Evolutionary conservation across 805 yeast species (phyloP), one percentile per base, ranked within the genome.

Genomic region (Yarrowia sp.): DNA sequence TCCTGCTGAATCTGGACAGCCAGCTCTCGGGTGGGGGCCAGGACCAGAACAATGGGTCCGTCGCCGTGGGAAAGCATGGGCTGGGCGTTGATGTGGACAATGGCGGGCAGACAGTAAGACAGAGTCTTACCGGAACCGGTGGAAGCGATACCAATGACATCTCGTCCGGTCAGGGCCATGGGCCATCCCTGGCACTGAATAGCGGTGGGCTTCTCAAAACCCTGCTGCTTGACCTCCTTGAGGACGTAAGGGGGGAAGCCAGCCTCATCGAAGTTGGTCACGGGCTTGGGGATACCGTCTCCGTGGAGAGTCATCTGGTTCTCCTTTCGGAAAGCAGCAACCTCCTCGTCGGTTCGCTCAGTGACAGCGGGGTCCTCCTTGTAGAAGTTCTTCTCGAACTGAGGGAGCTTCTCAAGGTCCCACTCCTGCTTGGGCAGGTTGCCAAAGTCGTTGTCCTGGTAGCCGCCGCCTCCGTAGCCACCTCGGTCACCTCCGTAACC

Each of bases 181-280:
- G 99, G 99, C 99, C 99, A 95, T 83, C 99, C 99, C 84, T 95
- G 99, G 81, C 97, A 92, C 83, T 95, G 99, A 76, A 95, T 95
- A 72, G 92, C 92, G 68, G 99, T 95, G 75, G 99, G 99, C 72
- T 83, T 86, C 68, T 88, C 95, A 83, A 95, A 95, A 70, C 98
- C 98, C 81, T 91, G 92, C 69, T 87, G 87, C 80, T 90, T 86
- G 74, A 95, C 93, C 84, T 94, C 97, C 69, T 80, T 83, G 76
- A 95, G 84, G 53, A 94, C 98, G 78, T 94, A 93, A 74, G 87
- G 90, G 72, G 99, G 99, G 86, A 95, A 94, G 58, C 98, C 98
- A 76, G 97, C 97, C 83, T 95, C 98, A 72, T 95, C 97, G 74
- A 95, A 95, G 61, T 85, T 75, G 73, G 94, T 88, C 76, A 95